These are phyloP conservation scores for Zygosaccharomyces bailii DNA, from an alignment of 805 yeast genomes.

Conservation along the genomic window DNA sequence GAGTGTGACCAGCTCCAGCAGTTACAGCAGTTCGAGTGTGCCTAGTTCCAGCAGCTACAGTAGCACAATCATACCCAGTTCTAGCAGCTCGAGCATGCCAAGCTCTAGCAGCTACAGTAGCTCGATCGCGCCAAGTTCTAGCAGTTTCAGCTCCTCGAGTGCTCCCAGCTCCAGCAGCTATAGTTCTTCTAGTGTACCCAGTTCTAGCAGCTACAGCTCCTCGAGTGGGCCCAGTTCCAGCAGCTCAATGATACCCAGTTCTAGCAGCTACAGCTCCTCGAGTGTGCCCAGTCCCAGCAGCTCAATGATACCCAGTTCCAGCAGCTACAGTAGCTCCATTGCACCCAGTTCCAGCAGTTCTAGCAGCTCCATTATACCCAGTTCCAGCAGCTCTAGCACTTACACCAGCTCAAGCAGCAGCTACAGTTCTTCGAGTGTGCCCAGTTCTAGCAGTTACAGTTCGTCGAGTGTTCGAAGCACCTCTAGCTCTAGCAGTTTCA, in stretches of 20 bases:
- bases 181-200: background rate
- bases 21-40: background rate
- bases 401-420: slow-evolving; percentile 1
- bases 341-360: background rate
- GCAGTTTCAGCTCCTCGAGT: too few species aligned
- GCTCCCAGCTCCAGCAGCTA: background rate
- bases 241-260: background rate
- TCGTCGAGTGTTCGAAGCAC: too few species aligned
- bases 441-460: slow-evolving; percentile 1
- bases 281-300: background rate
- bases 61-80: slow-evolving; percentile 5
- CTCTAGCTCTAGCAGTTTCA: too few species aligned
- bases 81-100: slow-evolving; percentile 5
- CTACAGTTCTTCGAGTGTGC: background rate
- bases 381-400: background rate
- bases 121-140: background rate
- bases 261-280: background rate
- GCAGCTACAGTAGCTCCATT: background rate
- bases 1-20: background rate
- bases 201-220: background rate
- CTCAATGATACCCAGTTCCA: background rate
- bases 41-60: background rate
- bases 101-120: background rate
- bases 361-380: background rate
- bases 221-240: too few species aligned